A percentile compares a stretch with the other conserved stretches of the same genome.
phyloP scores from a whole-genome alignment of 202 grass and related monocot species.

The Bolboschoenoplectus hybrid region DNA sequence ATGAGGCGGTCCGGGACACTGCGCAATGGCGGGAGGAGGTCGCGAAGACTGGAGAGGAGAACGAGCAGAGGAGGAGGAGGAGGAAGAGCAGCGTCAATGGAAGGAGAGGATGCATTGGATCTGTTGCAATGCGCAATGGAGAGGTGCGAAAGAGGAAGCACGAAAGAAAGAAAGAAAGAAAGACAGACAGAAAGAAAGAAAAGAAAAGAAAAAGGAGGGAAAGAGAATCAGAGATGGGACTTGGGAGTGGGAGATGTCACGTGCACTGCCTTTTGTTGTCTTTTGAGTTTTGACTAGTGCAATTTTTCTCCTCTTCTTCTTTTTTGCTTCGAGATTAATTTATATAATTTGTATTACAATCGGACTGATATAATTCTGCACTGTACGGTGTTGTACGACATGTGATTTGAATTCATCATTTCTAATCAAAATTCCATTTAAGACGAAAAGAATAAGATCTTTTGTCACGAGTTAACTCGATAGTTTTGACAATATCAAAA shows the following conservation, averaged over 20 bases:
- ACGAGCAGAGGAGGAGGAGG: neutral
- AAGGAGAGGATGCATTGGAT: slow-evolving; percentile 36
- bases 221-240: neutral
- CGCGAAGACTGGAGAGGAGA: neutral
- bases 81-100: neutral
- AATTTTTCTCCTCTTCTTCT: too few species aligned
- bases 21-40: neutral
- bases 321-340: too few species aligned
- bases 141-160: neutral
- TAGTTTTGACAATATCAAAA: too few species aligned
- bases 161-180: neutral
- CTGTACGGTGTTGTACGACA: too few species aligned
- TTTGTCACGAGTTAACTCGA: too few species aligned
- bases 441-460: too few species aligned
- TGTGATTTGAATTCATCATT: too few species aligned
- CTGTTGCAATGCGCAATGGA: neutral
- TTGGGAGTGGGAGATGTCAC: neutral
- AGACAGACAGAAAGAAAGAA: too few species aligned
- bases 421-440: too few species aligned
- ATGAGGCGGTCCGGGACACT: neutral
- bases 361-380: too few species aligned
- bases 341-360: too few species aligned
- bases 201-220: neutral
- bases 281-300: slow-evolving; percentile 3
- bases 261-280: slow-evolving; percentile 10